Evolutionary conservation across 306 rosid genomes (phyloP).

Genomic region (Erythrophleum fordii): DNA sequence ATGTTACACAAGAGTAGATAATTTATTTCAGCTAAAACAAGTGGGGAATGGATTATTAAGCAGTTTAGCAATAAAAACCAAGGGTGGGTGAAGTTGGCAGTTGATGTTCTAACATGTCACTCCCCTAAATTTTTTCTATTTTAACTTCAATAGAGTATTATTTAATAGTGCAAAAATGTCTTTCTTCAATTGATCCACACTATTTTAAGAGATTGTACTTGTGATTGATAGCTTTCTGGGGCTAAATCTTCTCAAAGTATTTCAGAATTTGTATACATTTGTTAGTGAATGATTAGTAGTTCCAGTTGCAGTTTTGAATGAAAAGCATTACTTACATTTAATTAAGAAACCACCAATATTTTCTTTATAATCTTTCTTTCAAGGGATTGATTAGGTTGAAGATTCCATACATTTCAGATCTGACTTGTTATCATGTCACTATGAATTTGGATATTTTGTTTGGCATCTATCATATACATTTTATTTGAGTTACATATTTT

Average conservation of each 20-base stretch:
- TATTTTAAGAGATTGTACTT: not conserved
- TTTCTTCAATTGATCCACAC: not conserved
- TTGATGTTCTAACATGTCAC: not conserved
- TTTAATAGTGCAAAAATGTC: not conserved
- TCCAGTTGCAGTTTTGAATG: not conserved
- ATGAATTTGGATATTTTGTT: slow-evolving; percentile 20
- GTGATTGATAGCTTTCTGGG: no score
- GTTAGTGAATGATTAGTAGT: not conserved
- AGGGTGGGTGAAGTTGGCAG: not conserved
- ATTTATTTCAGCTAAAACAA: no score
- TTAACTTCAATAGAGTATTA: not conserved
- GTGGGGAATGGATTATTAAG: not conserved
- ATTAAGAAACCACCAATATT: no score
- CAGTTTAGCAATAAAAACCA: not conserved
- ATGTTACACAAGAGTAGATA: no score
- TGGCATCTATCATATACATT: slow-evolving; percentile 4
- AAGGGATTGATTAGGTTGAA: slow-evolving; percentile 3
- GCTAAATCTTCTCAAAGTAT: no score
- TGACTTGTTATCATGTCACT: not conserved
- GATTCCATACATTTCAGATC: slow-evolving; percentile 14
- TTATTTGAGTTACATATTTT: not conserved
- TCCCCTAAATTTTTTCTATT: no score
- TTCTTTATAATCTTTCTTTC: not conserved
- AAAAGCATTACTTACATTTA: not conserved
- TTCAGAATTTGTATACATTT: no score